These are phyloP conservation scores for Letharia columbiana DNA, from an alignment of 495 filamentous ascomycete species.

Conservation along the genomic window DNA sequence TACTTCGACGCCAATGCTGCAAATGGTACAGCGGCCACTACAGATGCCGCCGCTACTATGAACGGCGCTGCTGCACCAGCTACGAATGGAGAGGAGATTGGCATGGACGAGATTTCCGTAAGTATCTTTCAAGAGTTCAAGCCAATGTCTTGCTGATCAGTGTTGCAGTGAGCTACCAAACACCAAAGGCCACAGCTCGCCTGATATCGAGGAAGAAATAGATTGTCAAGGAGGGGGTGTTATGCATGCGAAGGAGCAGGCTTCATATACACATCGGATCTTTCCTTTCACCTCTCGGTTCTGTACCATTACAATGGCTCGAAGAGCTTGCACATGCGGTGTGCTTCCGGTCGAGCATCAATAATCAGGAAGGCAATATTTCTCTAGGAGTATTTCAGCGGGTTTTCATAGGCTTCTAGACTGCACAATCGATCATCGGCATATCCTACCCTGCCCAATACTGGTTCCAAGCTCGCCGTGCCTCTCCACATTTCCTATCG, in stretches of 20 bases:
- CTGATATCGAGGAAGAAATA: not conserved
- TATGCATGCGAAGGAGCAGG: constrained; percentile 4
- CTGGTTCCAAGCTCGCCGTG: not conserved
- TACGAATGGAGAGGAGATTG: constrained; percentile 36
- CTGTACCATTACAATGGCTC: constrained; percentile 10
- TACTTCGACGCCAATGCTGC: constrained; percentile 56
- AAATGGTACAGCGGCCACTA: constrained; percentile 30
- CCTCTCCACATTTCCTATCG: not conserved
- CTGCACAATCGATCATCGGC: not conserved
- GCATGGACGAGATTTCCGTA: constrained; percentile 44
- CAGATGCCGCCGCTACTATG: constrained; percentile 35
- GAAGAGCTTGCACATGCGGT: constrained; percentile 2
- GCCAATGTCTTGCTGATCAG: not conserved
- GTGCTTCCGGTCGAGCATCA: constrained; percentile 2
- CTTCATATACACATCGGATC: constrained; percentile 3
- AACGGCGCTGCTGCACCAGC: constrained; percentile 35
- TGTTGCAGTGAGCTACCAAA: constrained; percentile 4
- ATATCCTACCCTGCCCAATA: not conserved
- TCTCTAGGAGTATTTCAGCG: not conserved
- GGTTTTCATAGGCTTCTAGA: not conserved
- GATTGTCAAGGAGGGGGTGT: constrained; percentile 3
- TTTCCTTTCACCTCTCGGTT: not conserved
- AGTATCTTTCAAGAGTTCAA: not conserved
- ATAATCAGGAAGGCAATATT: constrained; percentile 5
- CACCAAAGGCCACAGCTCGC: not conserved